Evolutionary conservation across 768 basidiomycete genomes (phyloP).

Genomic region (Rhizopogon vinicolor): DNA sequence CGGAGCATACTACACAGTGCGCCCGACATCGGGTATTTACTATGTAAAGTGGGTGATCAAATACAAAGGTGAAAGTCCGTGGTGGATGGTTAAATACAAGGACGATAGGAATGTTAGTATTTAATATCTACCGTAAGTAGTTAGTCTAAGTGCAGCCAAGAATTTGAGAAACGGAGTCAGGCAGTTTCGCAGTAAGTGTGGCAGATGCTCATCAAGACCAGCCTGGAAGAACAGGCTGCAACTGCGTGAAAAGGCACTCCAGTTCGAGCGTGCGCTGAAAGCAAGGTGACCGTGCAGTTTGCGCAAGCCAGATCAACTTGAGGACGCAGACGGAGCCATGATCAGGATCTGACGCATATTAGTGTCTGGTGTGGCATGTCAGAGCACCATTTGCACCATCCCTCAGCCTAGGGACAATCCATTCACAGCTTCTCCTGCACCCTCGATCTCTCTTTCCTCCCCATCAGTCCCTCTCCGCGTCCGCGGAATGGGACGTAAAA

Average conservation of each 20-base stretch:
- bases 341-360: neutral
- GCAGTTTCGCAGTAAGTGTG: neutral
- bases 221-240: neutral
- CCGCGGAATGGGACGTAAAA: constrained; percentile 64
- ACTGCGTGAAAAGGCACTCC: neutral
- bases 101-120: too few relatives aligned
- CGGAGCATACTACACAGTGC: too few relatives aligned
- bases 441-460: constrained; percentile 71
- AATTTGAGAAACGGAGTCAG: too few relatives aligned
- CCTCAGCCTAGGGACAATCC: constrained; percentile 43
- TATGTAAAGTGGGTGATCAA: too few relatives aligned
- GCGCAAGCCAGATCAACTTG: neutral
- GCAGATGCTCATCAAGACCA: neutral
- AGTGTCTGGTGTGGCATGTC: neutral
- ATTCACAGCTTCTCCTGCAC: constrained; percentile 74
- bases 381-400: too few relatives aligned
- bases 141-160: too few relatives aligned
- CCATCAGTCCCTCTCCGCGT: constrained; percentile 44
- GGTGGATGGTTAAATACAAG: too few relatives aligned
- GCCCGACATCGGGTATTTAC: too few relatives aligned
- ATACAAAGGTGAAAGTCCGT: too few relatives aligned
- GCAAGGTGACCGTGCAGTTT: neutral
- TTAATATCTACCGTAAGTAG: too few relatives aligned
- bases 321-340: neutral
- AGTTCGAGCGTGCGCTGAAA: neutral